Base-by-base conservation (phyloP, 495 filamentous ascomycete genomes). In the Cercophora sp. region DNA sequence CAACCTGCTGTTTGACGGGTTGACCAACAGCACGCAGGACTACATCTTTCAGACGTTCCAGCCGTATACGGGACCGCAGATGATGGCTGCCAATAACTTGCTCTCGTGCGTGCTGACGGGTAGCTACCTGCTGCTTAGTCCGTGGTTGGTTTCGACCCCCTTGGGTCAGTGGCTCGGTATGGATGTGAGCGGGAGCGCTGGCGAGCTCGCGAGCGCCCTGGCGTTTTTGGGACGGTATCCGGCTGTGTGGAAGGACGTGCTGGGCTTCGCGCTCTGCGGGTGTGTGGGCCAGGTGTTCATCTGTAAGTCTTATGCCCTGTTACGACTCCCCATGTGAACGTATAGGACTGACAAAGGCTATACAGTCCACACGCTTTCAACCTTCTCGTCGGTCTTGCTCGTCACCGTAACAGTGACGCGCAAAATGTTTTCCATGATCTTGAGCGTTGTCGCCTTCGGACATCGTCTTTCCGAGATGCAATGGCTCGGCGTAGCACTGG, bases 401-500 rank as follows among this genome's bases (percentile, higher is more conserved):
- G 93, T 96, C 10, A 98, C 93, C 8, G 90, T 98, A 0, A 98
- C 91, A 2, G 93, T 98, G 9, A 98, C 93, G 37, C 78, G 93
- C 57, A 98, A 98, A 74, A 98, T 98, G 94, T 78, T 96, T 64
- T 96, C 91, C 52, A 98, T 98, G 93, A 87, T 97, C 54, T 78
- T 98, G 36, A 92, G 87, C 54, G 93, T 98, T 22, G 75, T 97
- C 46, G 89, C 87, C 75, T 98, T 96, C 69, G 93, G 94, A 24
- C 94, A 98, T 66, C 79, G 79, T 45, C 75, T 98, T 46, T 85
- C 79, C 18, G 69, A 74, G 29, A 94, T 91, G 75, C 93, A 98
- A 72, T 71, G 89, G 87, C 74, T 96, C 23, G 93, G 93, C 46
- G 90, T 98, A 34, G 84, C 78, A 0, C 77, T 98, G 52, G 93